A percentile compares a stretch with the other conserved stretches of the same genome.
phyloP scores from a whole-genome alignment of 306 rosid genomes.

The Mucuna pruriens region DNA sequence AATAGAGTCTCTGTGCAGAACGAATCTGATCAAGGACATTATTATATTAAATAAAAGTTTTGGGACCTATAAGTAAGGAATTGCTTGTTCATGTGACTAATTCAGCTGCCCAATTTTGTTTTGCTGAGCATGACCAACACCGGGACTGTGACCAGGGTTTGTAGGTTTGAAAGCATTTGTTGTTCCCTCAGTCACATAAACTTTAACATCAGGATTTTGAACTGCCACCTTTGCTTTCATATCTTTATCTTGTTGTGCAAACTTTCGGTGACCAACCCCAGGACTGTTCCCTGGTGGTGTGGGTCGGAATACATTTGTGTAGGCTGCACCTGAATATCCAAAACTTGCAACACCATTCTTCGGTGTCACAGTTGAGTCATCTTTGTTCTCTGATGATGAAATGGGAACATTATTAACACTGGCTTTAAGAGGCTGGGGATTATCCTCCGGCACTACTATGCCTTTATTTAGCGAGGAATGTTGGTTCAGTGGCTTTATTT shows the following conservation, averaged over 20 bases:
- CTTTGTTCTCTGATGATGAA: background rate
- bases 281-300: slow-evolving; percentile 70
- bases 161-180: slow-evolving; percentile 42
- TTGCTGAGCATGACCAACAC: slow-evolving; percentile 47
- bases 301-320: slow-evolving; percentile 46
- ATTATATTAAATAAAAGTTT: background rate
- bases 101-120: slow-evolving; percentile 4
- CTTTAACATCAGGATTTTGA: slow-evolving; percentile 20
- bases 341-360: background rate
- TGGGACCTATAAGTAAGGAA: background rate
- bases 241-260: background rate
- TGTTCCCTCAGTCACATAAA: slow-evolving; percentile 2
- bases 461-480: background rate
- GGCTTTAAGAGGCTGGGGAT: background rate
- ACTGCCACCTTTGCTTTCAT: slow-evolving; percentile 12
- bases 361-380: background rate
- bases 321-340: background rate
- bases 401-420: background rate
- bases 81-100: background rate
- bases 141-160: slow-evolving; percentile 57
- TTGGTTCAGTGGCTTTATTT: slow-evolving; percentile 21
- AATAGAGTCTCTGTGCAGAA: too few species aligned
- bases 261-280: slow-evolving; percentile 45
- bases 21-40: background rate
- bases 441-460: background rate